Percentiles rank a stretch among this genome's conserved stretches.
phyloP scores from a whole-genome alignment of 805 yeast genomes.

The Komagataella phaffii region DNA sequence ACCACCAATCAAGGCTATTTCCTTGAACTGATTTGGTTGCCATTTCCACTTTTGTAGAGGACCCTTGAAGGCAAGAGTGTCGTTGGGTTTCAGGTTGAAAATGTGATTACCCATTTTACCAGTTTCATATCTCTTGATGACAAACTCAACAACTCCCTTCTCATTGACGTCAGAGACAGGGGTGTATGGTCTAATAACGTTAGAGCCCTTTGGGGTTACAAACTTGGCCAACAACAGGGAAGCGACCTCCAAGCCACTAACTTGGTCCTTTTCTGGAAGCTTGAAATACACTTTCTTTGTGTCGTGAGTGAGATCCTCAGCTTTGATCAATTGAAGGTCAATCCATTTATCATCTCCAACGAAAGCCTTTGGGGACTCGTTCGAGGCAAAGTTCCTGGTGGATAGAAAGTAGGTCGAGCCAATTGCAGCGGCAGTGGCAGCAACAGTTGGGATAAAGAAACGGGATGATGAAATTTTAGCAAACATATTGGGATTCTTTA shows the following conservation, averaged over 20 bases:
- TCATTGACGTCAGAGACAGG: slow-evolving; percentile 63
- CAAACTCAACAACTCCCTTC: slow-evolving; percentile 65
- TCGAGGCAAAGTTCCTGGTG: slow-evolving; percentile 14
- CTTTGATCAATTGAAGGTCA: slow-evolving; percentile 42
- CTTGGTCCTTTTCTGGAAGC: slow-evolving; percentile 51
- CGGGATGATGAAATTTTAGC: slow-evolving; percentile 9
- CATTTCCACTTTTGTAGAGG: slow-evolving; percentile 88
- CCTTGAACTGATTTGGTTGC: slow-evolving; percentile 72
- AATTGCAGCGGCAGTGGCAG: slow-evolving; percentile 34
- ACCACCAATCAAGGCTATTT: slow-evolving; percentile 80
- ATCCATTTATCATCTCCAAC: slow-evolving; percentile 58
- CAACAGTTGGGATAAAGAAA: slow-evolving; percentile 17
- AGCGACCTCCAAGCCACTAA: slow-evolving; percentile 68
- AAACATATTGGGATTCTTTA: background rate
- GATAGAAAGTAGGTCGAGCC: slow-evolving; percentile 22
- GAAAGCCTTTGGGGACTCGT: slow-evolving; percentile 33
- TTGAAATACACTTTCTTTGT: slow-evolving; percentile 61
- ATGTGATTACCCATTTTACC: slow-evolving; percentile 79
- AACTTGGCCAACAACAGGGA: slow-evolving; percentile 72
- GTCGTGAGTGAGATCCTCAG: slow-evolving; percentile 40
- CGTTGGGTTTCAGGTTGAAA: slow-evolving; percentile 57
- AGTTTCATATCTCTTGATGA: slow-evolving; percentile 80
- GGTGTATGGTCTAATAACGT: slow-evolving; percentile 82
- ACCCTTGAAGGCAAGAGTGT: slow-evolving; percentile 84
- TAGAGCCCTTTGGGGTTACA: slow-evolving; percentile 71